Conservation (phyloP, 192 early-diverging fungal species). For the Coemansia sp. region DNA sequence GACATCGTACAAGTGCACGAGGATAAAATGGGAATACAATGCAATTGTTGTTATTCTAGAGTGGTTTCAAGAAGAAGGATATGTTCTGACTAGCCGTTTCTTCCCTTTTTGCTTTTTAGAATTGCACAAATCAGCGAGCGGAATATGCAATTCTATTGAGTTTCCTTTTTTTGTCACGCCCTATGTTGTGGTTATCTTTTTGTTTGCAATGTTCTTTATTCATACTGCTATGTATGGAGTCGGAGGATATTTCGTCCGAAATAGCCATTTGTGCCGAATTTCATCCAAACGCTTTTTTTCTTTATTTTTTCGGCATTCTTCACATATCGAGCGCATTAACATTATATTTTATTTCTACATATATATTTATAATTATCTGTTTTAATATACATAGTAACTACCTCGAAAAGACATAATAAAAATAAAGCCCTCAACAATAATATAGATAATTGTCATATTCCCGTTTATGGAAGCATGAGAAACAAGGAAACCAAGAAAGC, state of each 20-base stretch:
- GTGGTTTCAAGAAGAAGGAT: not conserved
- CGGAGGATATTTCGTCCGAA: conserved; percentile 1
- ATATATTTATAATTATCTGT: not conserved
- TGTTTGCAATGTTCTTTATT: not conserved
- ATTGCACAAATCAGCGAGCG: not conserved
- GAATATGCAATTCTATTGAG: not conserved
- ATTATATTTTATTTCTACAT: not conserved
- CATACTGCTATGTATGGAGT: not conserved
- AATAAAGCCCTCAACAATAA: not conserved
- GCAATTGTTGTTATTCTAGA: not conserved
- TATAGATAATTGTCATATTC: not conserved
- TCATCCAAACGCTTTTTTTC: not conserved
- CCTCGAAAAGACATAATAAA: not conserved
- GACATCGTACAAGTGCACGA: not conserved
- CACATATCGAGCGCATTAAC: not conserved
- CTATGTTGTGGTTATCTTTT: not conserved
- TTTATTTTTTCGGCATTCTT: not conserved
- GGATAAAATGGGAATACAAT: not conserved
- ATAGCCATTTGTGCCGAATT: not conserved
- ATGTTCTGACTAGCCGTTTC: not conserved
- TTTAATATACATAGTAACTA: not conserved
- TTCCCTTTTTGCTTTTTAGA: not conserved
- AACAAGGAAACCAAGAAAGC: conserved; percentile 1
- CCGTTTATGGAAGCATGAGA: conserved; percentile 10
- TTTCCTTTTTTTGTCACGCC: not conserved